Evolutionary conservation across 1,284 basidiomycete species (phyloP).

Genomic region (Cronartium ribicola): DNA sequence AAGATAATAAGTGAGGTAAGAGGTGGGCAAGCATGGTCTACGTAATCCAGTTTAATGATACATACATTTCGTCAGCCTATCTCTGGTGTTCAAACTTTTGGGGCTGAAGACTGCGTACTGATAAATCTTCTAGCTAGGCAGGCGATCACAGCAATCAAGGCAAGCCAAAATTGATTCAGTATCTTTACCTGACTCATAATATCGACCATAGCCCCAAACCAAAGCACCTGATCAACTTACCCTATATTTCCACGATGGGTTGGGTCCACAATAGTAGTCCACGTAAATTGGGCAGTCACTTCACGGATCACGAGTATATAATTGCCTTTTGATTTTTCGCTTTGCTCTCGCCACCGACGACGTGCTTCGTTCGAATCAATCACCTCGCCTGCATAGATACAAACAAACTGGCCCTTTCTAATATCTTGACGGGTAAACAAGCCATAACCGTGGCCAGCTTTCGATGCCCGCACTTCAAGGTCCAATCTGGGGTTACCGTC

Average conservation of each 20-base stretch:
- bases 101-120: constrained; percentile 10
- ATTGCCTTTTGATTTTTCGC: not conserved
- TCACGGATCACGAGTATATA: constrained; percentile 16
- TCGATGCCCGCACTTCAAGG: not conserved
- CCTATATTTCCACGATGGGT: constrained; percentile 1
- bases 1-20: constrained; percentile 34
- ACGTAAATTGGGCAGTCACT: not conserved
- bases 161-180: not conserved
- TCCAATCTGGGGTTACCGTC: not conserved
- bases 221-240: not conserved
- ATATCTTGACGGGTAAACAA: constrained; percentile 24
- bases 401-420: constrained; percentile 30
- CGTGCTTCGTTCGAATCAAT: constrained; percentile 24
- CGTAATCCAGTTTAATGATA: not conserved
- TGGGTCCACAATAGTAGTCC: not conserved
- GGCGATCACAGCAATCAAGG: not conserved
- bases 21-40: constrained; percentile 42
- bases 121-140: constrained; percentile 5
- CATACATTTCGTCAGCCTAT: constrained; percentile 12
- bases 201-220: too few relatives aligned
- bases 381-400: constrained; percentile 40
- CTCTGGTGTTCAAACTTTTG: constrained; percentile 14
- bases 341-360: constrained; percentile 19
- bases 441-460: constrained; percentile 18
- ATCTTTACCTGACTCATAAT: too few relatives aligned